Evolutionary conservation across 108 stramenopile species (phyloP), one percentile per base, ranked within the genome.

Genomic region (Nannochloropsis gaditana): DNA sequence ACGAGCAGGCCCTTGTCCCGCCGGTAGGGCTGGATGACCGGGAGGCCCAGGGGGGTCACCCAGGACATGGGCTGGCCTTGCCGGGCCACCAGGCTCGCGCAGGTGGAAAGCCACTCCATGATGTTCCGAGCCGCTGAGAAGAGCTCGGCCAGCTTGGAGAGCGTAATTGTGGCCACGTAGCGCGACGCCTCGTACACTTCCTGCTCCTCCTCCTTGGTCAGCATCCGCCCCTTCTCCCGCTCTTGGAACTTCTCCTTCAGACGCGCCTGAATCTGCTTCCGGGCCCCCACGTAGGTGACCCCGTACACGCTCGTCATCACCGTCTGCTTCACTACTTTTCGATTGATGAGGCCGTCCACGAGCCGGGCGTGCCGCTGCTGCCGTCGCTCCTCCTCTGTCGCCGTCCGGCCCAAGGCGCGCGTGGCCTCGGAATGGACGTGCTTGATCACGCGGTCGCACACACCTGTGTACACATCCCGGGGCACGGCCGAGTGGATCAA

Each of bases 291-390:
- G 85, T 93, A 97, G 1, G 99, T 99, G 17, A 99, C 99, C 43
- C 99, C 99, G 85, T 99, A 99, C 9, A 99, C 99, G 80, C 94
- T 95, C 45, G 99, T 99, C 99, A 99, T 99, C n/a, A 99, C 98
- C 79, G 99, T 99, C 89, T 98, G 93, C 90, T 99, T 99, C 81
- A 99, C 96, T 9, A 98, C 97, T 86, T 98, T 97, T 45, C 99
- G 93, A 84, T 93, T 94, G 84, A 99, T 95, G 21, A 94, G 86
- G 11, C 96, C 97, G 82, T 95, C 91, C 44, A 97, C 92, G 41
- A 96, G 91, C 45, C 90, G 93, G 15, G 97, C 97, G 5, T 92
- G 85, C 59, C 90, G 85, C 50, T 96, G 92, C 80, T 89, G n/a
- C 79, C 21, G 44, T 17, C 73, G 59, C 59, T 84, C 83, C 41